Percentiles rank a stretch among this genome's conserved stretches.
phyloP scores from a whole-genome alignment of 2,329 filamentous ascomycete genomes.

The Exophiala phaeomuriformis region DNA sequence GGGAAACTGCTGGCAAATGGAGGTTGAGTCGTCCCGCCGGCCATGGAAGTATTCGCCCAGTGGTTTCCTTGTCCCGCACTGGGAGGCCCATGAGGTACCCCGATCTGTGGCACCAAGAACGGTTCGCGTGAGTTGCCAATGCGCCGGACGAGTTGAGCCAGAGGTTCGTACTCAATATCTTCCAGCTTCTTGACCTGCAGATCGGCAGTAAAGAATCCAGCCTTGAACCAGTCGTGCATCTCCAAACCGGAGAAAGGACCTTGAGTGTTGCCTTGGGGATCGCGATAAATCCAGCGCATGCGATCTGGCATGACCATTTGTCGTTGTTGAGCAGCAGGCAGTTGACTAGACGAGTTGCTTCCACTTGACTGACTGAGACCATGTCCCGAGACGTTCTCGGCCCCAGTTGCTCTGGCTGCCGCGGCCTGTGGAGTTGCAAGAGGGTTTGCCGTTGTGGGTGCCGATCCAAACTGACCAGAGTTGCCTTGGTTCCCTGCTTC shows the following conservation, averaged over 20 bases:
- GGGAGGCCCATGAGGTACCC: slow-evolving; percentile 73
- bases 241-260: slow-evolving; percentile 93
- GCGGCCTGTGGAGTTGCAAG: slow-evolving; percentile 15
- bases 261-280: slow-evolving; percentile 85
- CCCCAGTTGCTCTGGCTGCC: slow-evolving; percentile 9
- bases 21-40: slow-evolving; percentile 61
- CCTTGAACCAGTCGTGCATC: slow-evolving; percentile 99
- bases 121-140: slow-evolving; percentile 97
- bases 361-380: slow-evolving; percentile 31
- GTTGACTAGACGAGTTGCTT: slow-evolving; percentile 41
- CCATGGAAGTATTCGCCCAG: slow-evolving; percentile 39
- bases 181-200: slow-evolving; percentile 91
- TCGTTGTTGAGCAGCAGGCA: slow-evolving; percentile 62
- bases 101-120: slow-evolving; percentile 94
- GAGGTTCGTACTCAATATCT: slow-evolving; percentile 85
- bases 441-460: slow-evolving; percentile 6
- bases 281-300: slow-evolving; percentile 97
- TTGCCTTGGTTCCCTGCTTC: slow-evolving; percentile 6
- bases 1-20: slow-evolving; percentile 91
- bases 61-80: slow-evolving; percentile 21
- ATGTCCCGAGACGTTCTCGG: slow-evolving; percentile 27
- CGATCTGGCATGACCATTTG: slow-evolving; percentile 99
- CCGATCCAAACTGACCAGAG: slow-evolving; percentile 8
- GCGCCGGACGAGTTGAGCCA: slow-evolving; percentile 86
- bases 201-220: slow-evolving; percentile 92